Conservation (phyloP, 768 basidiomycete species). For the Russula earlei region DNA sequence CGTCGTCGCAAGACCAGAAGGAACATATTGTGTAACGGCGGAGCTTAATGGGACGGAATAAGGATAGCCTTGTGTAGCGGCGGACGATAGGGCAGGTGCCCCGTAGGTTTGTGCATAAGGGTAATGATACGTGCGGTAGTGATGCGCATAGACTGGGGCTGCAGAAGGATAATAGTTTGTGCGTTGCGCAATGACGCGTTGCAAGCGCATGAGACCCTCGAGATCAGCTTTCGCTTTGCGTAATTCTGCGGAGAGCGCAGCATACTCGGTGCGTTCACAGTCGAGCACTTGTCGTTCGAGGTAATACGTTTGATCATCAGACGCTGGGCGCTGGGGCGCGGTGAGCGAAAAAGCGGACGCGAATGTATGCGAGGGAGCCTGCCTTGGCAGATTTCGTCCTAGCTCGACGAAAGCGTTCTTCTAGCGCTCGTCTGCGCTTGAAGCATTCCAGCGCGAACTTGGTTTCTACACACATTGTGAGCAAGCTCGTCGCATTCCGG, state of each 20-base stretch:
- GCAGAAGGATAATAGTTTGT: slow-evolving; percentile 15
- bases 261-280: slow-evolving; percentile 52
- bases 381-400: slow-evolving; percentile 51
- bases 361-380: slow-evolving; percentile 19
- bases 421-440: slow-evolving; percentile 45
- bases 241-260: slow-evolving; percentile 47
- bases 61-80: slow-evolving; percentile 11
- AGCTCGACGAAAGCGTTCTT: slow-evolving; percentile 48
- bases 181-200: slow-evolving; percentile 36
- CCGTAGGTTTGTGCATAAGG: slow-evolving; percentile 53
- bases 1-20: slow-evolving; percentile 24
- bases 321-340: slow-evolving; percentile 42
- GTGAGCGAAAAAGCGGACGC: not conserved
- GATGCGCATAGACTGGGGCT: slow-evolving; percentile 31
- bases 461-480: slow-evolving; percentile 42
- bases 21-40: slow-evolving; percentile 26
- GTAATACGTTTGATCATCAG: slow-evolving; percentile 53
- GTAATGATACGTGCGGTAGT: slow-evolving; percentile 55
- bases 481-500: not conserved
- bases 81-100: not conserved
- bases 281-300: slow-evolving; percentile 59
- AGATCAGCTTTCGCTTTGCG: slow-evolving; percentile 53
- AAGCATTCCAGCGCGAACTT: slow-evolving; percentile 60
- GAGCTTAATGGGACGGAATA: slow-evolving; percentile 20
- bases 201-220: slow-evolving; percentile 62